Conservation (phyloP, 208 protist species). For the Crithidia expoeki region DNA sequence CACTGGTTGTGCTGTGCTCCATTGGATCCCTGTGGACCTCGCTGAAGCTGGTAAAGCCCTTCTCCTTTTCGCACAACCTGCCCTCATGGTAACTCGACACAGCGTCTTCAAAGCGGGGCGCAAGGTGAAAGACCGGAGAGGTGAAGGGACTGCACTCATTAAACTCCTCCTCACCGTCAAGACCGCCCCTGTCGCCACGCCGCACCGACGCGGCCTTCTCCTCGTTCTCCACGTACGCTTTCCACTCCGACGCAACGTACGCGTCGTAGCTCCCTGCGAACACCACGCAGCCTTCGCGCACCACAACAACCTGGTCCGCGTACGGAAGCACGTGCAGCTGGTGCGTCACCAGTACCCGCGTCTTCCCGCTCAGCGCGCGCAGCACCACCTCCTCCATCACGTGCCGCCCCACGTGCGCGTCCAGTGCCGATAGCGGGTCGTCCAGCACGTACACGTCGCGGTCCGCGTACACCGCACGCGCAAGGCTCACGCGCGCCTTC, state of each 20-base stretch:
- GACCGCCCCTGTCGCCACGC: conserved; percentile 54
- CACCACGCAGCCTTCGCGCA: conserved; percentile 61
- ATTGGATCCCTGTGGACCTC: too few relatives aligned
- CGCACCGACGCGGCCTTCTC: conserved; percentile 8
- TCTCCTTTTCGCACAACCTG: too few relatives aligned
- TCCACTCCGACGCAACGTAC: conserved; percentile 38
- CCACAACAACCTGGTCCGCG: conserved; percentile 85
- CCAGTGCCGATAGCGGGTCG: conserved; percentile 93
- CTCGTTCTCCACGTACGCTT: neutral
- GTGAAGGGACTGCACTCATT: too few relatives aligned
- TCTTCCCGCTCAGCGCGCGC: conserved; percentile 73
- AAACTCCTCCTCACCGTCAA: conserved; percentile 37
- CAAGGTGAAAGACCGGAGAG: too few relatives aligned
- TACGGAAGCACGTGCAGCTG: conserved; percentile 88
- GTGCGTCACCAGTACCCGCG: conserved; percentile 94
- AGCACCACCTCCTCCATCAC: conserved; percentile 56
- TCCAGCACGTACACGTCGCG: conserved; percentile 91
- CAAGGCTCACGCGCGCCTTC: conserved; percentile 83
- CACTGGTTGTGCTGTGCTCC: too few relatives aligned
- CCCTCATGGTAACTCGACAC: too few relatives aligned
- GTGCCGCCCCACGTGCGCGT: conserved; percentile 78
- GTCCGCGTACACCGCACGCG: conserved; percentile 88
- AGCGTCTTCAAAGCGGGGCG: too few relatives aligned
- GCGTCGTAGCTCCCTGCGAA: conserved; percentile 47
- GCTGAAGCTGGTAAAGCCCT: too few relatives aligned